Evolutionary conservation across 2,329 filamentous ascomycete species (phyloP).

Genomic region (Ceratocystis cubensis): DNA sequence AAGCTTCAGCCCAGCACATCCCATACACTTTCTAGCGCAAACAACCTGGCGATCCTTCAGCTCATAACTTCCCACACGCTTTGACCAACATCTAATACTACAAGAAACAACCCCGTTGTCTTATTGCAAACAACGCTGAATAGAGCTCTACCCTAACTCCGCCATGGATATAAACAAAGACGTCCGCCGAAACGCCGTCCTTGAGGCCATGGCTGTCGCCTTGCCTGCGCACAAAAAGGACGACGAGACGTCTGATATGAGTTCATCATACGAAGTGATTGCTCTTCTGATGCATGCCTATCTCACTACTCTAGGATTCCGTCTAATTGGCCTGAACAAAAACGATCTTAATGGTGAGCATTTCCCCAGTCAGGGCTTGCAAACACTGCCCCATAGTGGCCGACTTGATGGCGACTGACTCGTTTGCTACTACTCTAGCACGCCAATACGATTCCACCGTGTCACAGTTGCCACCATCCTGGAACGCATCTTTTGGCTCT

Average conservation of each 20-base stretch:
- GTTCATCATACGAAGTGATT: constrained; percentile 66
- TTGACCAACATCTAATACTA: too few species aligned
- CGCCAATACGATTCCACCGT: constrained; percentile 42
- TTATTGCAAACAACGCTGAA: neutral
- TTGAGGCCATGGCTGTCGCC: constrained; percentile 47
- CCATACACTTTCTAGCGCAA: too few species aligned
- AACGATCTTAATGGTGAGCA: constrained; percentile 56
- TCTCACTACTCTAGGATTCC: constrained; percentile 68
- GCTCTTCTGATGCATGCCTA: constrained; percentile 75
- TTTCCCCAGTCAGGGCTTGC: neutral
- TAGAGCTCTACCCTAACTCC: neutral
- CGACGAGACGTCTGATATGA: constrained; percentile 49
- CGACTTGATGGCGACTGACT: neutral
- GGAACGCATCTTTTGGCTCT: constrained; percentile 62
- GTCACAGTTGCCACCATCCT: constrained; percentile 57
- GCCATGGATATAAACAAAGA: constrained; percentile 27
- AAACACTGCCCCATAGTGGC: too few species aligned
- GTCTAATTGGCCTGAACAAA: constrained; percentile 71
- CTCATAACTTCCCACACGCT: too few species aligned
- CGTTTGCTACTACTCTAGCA: constrained; percentile 31
- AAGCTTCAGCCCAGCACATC: too few species aligned
- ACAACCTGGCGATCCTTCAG: too few species aligned
- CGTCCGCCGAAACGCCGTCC: constrained; percentile 35
- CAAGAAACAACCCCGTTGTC: too few species aligned
- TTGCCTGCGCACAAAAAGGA: constrained; percentile 41